Conservation (phyloP, 208 protist genomes). For the Leishmania amazonensis region DNA sequence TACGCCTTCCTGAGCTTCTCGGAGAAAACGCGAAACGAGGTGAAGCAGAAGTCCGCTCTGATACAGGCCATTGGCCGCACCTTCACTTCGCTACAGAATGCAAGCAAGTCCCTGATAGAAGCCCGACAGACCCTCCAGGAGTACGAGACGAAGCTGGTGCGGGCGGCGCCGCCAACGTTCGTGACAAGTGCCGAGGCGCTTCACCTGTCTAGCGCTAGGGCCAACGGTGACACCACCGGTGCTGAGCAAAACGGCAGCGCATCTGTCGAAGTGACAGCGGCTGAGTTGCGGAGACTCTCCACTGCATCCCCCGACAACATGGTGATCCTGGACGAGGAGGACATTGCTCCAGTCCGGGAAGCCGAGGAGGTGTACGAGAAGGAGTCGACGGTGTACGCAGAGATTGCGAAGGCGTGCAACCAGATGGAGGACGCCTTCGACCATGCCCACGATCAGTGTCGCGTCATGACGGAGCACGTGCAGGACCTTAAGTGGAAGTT, state of each 20-base stretch:
- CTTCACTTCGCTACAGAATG: conserved; percentile 38
- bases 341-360: conserved; percentile 41
- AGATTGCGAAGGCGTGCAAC: conserved; percentile 24
- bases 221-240: conserved; percentile 1
- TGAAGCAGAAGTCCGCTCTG: conserved; percentile 65
- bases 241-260: conserved; percentile 3
- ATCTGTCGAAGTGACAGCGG: neutral
- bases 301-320: conserved; percentile 11
- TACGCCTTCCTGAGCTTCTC: conserved; percentile 75
- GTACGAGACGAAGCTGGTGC: conserved; percentile 54
- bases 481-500: conserved; percentile 42
- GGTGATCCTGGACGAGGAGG: conserved; percentile 40
- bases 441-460: conserved; percentile 27
- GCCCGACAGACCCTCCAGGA: conserved; percentile 9
- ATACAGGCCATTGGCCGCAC: conserved; percentile 59
- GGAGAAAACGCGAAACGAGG: conserved; percentile 65
- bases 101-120: conserved; percentile 27
- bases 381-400: conserved; percentile 22
- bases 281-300: neutral
- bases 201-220: neutral
- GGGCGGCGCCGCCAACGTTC: conserved; percentile 48
- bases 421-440: conserved; percentile 35
- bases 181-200: conserved; percentile 35
- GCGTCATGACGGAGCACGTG: conserved; percentile 49
- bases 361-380: conserved; percentile 38